Evolutionary conservation across 2,329 filamentous ascomycete species (phyloP), one percentile per base, ranked within the genome.

Genomic region (Calonectria ilicicola): DNA sequence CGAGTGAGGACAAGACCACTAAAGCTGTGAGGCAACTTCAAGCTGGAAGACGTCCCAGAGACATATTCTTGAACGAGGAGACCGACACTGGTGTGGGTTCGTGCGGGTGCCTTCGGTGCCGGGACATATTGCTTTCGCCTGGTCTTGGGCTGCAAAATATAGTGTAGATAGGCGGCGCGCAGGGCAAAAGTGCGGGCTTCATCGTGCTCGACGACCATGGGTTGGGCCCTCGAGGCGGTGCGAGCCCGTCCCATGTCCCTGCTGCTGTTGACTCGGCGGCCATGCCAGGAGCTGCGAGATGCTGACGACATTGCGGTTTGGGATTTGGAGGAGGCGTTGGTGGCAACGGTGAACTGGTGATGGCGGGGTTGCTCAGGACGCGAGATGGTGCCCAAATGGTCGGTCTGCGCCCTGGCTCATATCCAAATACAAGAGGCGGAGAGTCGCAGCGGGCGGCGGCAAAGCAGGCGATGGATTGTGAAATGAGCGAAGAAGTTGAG

Each of bases 131-230:
- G 95, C 81, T 96, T 94, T 81, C 95, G 92, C 85, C 96, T 97
- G 80, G 94, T 91, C 81, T 95, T 94, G 75, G 97, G 96, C 83
- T 98, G 95, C 65, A 99, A 90, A 53, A 98, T 92, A 84, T 99
- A 97, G 84, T 96, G 90, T 71, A 99, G 93, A 84, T 95, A 98
- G 78, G 96, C 96, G 77, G 94, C 93, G 74, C 97, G 94, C 67
- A 99, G 91, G 79, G 96, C 95, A 85, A 95, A 98, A 75, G 92
- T 94, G 86, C 97, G 98, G 81, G 95, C 96, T 85, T 98, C 95
- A 79, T 97, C 94, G 82, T 91, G 88, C 78, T 88, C 89, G 76
- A 92, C 87, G 67, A 86, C 83, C 65, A 86, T 81, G 62, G 85
- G 82, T 73, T 87, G 85, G 58, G 85, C 83, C 74, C 83, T 85